phyloP scores from a whole-genome alignment of 345 rosid genomes.

The Lepidium aucheri region DNA sequence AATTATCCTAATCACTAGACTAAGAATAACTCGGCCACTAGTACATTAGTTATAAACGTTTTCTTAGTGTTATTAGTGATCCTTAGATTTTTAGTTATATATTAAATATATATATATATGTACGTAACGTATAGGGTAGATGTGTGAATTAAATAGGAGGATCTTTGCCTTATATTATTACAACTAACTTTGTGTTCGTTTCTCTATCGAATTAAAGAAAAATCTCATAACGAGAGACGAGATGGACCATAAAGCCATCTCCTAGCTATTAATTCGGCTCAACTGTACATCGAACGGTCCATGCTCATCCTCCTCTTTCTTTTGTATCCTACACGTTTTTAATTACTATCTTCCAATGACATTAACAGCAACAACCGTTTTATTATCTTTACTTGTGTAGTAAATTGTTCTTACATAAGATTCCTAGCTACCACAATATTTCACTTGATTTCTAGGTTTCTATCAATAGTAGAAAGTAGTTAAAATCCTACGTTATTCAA shows the following conservation, averaged over 20 bases:
- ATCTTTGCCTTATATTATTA: background rate
- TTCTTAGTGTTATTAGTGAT: too few species aligned
- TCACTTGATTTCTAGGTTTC: conserved; percentile 8
- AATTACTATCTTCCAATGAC: background rate
- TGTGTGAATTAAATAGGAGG: conserved; percentile 3
- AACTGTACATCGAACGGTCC: conserved; percentile 23
- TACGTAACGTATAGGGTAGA: background rate
- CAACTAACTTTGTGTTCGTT: conserved; percentile 18
- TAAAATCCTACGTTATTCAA: background rate
- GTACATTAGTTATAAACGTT: too few species aligned
- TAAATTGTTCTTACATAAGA: background rate
- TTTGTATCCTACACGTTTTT: conserved; percentile 9
- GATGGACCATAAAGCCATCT: conserved; percentile 14
- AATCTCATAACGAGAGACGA: conserved; percentile 3
- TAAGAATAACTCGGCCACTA: too few species aligned
- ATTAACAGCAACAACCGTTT: conserved; percentile 4
- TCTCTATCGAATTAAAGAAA: conserved; percentile 20
- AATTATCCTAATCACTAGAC: too few species aligned
- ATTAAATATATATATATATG: background rate
- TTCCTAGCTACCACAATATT: background rate
- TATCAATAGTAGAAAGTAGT: background rate
- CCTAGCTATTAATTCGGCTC: conserved; percentile 7
- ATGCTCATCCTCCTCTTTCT: background rate
- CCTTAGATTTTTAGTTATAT: too few species aligned
- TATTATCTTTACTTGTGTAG: background rate